Conservation (phyloP, 352 stramenopile genomes). For the Blastocystis sp. region DNA sequence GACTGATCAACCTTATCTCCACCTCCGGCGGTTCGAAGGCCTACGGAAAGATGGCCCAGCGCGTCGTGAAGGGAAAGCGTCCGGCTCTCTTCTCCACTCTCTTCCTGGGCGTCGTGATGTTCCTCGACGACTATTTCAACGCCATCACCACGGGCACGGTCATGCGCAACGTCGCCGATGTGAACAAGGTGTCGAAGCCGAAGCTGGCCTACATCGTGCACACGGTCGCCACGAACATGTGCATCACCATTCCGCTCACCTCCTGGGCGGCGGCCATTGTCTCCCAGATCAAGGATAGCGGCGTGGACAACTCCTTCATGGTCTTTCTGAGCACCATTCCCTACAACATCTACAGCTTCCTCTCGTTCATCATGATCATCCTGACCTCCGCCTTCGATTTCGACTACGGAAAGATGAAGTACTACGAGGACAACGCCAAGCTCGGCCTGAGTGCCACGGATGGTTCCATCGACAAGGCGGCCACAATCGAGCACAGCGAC, state of each 20-base stretch:
- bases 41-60: conserved; percentile 46
- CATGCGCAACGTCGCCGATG: conserved; percentile 55
- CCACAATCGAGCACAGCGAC: background rate
- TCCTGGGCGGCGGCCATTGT: conserved; percentile 66
- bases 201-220: conserved; percentile 67
- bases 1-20: conserved; percentile 61
- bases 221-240: conserved; percentile 61
- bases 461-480: conserved; percentile 27
- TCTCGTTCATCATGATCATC: conserved; percentile 61
- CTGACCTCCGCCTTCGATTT: conserved; percentile 35
- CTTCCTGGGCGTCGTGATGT: conserved; percentile 50
- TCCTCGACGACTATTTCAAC: conserved; percentile 70
- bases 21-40: conserved; percentile 53
- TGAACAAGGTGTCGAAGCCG: conserved; percentile 62
- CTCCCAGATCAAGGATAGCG: conserved; percentile 51
- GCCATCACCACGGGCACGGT: conserved; percentile 63
- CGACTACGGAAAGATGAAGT: conserved; percentile 67
- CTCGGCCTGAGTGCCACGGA: conserved; percentile 29
- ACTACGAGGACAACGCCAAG: conserved; percentile 66
- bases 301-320: conserved; percentile 51
- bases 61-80: conserved; percentile 42
- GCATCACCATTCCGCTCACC: conserved; percentile 64
- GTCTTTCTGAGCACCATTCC: conserved; percentile 55
- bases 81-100: conserved; percentile 39
- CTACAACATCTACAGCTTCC: conserved; percentile 63